A percentile compares a stretch with the other conserved stretches of the same genome.
Evolutionary conservation across 805 yeast species (phyloP).

Genomic region (Lachancea kluyveri): DNA sequence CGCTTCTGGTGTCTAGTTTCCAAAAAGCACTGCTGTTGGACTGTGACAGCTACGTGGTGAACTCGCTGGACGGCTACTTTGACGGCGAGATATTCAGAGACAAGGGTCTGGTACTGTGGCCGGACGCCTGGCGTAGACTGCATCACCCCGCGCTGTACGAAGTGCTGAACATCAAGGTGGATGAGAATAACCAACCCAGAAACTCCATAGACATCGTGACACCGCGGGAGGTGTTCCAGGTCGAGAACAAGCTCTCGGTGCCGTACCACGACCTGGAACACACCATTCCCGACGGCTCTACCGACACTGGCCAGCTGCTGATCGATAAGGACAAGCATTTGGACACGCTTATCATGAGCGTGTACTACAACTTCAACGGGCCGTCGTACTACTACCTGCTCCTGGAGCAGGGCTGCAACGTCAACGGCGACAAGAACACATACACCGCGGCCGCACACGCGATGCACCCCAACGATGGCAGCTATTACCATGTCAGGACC

Average conservation of each 20-base stretch:
- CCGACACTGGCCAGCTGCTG: slow-evolving; percentile 67
- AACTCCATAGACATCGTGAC: slow-evolving; percentile 30
- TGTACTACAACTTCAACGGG: slow-evolving; percentile 64
- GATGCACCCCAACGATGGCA: slow-evolving; percentile 26
- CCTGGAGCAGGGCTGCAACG: slow-evolving; percentile 69
- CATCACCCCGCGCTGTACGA: slow-evolving; percentile 69
- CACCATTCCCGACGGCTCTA: slow-evolving; percentile 61
- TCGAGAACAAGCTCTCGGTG: slow-evolving; percentile 28
- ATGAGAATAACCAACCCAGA: slow-evolving; percentile 34
- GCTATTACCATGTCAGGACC: slow-evolving; percentile 42
- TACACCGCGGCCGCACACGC: slow-evolving; percentile 60
- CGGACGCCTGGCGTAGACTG: slow-evolving; percentile 84
- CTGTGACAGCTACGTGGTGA: slow-evolving; percentile 69
- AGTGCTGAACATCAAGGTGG: slow-evolving; percentile 53
- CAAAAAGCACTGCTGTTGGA: slow-evolving; percentile 68
- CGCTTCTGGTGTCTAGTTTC: slow-evolving; percentile 66
- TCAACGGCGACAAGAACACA: slow-evolving; percentile 78
- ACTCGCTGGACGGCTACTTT: slow-evolving; percentile 56
- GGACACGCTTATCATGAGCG: slow-evolving; percentile 50
- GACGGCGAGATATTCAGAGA: slow-evolving; percentile 47
- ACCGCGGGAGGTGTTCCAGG: slow-evolving; percentile 24
- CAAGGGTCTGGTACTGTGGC: slow-evolving; percentile 61
- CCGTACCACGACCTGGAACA: slow-evolving; percentile 57
- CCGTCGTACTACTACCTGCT: slow-evolving; percentile 66
- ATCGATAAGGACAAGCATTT: slow-evolving; percentile 56